phyloP scores from a whole-genome alignment of 805 yeast species.

The Middelhovenomyces tepae region DNA sequence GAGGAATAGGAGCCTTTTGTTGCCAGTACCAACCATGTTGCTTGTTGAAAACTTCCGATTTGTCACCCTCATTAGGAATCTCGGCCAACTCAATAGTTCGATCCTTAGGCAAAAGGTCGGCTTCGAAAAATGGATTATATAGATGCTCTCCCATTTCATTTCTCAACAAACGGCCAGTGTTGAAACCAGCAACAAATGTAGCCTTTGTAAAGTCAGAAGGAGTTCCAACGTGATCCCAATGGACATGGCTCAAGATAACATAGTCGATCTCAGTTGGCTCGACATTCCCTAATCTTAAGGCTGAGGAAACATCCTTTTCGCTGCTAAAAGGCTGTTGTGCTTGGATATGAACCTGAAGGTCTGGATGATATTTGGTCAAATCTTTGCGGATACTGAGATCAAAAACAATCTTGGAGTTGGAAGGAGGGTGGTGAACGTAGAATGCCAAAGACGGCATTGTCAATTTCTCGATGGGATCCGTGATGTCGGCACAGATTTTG shows the following conservation, averaged over 20 bases:
- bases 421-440: constrained; percentile 6
- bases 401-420: constrained; percentile 6
- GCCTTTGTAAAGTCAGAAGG: constrained; percentile 8
- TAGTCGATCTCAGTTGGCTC: constrained; percentile 8
- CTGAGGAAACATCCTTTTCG: constrained; percentile 5
- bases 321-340: constrained; percentile 6
- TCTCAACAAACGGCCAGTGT: constrained; percentile 3
- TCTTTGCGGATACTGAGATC: constrained; percentile 8
- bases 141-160: constrained; percentile 7
- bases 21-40: constrained; percentile 7
- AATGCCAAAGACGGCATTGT: constrained; percentile 33
- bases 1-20: constrained; percentile 1
- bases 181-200: constrained; percentile 7
- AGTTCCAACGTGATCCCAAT: constrained; percentile 10
- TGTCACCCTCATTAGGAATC: constrained; percentile 1
- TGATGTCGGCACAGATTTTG: constrained; percentile 6
- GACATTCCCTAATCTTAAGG: constrained; percentile 2
- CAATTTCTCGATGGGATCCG: no score
- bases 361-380: constrained; percentile 7
- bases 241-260: constrained; percentile 8
- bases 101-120: constrained; percentile 7
- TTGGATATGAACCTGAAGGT: constrained; percentile 4
- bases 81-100: constrained; percentile 8
- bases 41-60: not conserved
- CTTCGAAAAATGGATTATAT: constrained; percentile 7